phyloP scores from a whole-genome alignment of 257 asterid species.

The Verbascum thapsus region DNA sequence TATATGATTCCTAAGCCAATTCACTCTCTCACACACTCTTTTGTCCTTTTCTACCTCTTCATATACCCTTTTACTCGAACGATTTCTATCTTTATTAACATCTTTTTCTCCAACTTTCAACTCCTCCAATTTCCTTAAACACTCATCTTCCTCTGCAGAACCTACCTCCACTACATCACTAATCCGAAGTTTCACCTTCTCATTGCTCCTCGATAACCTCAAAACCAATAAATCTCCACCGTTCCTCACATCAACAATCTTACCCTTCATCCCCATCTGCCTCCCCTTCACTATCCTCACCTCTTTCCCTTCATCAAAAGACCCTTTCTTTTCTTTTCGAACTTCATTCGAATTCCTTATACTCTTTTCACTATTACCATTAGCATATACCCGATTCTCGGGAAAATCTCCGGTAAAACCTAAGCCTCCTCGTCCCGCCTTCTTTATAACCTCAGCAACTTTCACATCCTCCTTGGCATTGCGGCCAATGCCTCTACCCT shows the following conservation, averaged over 20 bases:
- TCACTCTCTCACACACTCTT: no score
- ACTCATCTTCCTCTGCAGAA: slow-evolving; percentile 65
- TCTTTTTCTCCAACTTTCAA: slow-evolving; percentile 38
- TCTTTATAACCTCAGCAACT: slow-evolving; percentile 46
- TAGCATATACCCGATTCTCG: slow-evolving; percentile 23
- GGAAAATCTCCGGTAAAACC: slow-evolving; percentile 54
- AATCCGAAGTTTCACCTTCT: slow-evolving; percentile 49
- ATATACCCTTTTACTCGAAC: slow-evolving; percentile 30
- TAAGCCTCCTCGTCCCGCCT: slow-evolving; percentile 80
- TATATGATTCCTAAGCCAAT: slow-evolving; percentile 79
- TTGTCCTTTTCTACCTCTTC: slow-evolving; percentile 28
- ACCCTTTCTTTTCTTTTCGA: slow-evolving; percentile 33
- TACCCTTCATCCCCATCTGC: slow-evolving; percentile 68
- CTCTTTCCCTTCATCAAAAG: slow-evolving; percentile 54
- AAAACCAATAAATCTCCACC: slow-evolving; percentile 52
- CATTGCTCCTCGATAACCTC: slow-evolving; percentile 48
- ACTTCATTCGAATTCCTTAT: slow-evolving; percentile 25
- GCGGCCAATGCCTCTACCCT: slow-evolving; percentile 80
- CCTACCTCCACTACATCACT: slow-evolving; percentile 71
- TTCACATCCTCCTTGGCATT: slow-evolving; percentile 69
- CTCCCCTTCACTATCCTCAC: slow-evolving; percentile 71
- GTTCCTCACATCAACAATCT: slow-evolving; percentile 51
- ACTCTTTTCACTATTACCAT: slow-evolving; percentile 33
- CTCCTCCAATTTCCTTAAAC: slow-evolving; percentile 58
- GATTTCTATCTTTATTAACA: slow-evolving; percentile 25